Evolutionary conservation across 805 yeast genomes (phyloP).

Genomic region (Lipomyces spencermartinsiae): DNA sequence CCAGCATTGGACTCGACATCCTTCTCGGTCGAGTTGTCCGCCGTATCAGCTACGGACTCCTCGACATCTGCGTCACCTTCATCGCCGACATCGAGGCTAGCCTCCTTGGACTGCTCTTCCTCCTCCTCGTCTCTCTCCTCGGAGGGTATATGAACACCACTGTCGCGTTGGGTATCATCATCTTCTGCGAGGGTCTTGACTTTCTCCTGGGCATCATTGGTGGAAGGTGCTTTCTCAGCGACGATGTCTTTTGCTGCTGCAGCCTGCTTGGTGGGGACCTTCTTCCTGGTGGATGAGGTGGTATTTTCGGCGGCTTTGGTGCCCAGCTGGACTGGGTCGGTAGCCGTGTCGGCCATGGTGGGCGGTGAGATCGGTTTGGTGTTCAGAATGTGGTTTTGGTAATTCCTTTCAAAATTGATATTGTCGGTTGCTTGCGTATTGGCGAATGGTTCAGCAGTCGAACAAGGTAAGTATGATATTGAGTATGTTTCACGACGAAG

Average conservation of each 20-base stretch:
- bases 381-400: not conserved
- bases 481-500: not conserved
- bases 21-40: slow-evolving; percentile 1
- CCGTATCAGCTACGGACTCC: slow-evolving; percentile 2
- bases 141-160: not conserved
- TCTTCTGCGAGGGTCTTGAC: not conserved
- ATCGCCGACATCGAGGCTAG: slow-evolving; percentile 2
- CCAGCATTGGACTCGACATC: not conserved
- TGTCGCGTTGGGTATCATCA: not conserved
- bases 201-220: not conserved
- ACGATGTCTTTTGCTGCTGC: slow-evolving; percentile 1
- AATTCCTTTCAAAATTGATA: not conserved
- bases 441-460: not conserved
- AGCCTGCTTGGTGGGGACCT: slow-evolving; percentile 1
- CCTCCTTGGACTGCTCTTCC: slow-evolving; percentile 2
- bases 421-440: not conserved
- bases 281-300: slow-evolving; percentile 1
- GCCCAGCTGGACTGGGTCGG: not conserved
- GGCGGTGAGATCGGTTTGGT: slow-evolving; percentile 1
- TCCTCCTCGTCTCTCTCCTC: not conserved
- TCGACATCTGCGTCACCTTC: slow-evolving; percentile 1
- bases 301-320: not conserved
- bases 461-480: slow-evolving; percentile 1
- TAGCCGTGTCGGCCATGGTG: slow-evolving; percentile 2
- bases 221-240: not conserved